Evolutionary conservation across 768 basidiomycete species (phyloP), one percentile per base, ranked within the genome.

Genomic region (Xanthoconium purpureum): DNA sequence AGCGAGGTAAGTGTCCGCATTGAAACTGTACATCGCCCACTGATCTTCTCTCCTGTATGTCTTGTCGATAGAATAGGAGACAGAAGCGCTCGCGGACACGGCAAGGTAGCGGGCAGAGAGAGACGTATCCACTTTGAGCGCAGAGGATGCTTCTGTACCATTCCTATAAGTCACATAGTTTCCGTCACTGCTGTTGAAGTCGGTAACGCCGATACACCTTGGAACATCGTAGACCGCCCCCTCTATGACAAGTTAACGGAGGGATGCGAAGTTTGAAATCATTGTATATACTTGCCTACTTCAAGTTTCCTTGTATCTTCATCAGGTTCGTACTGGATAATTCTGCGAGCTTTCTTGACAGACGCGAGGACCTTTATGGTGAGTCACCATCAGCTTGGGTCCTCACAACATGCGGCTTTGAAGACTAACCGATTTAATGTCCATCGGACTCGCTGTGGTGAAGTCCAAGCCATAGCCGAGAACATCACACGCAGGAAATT

Each of bases 21-120:
- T 62, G 50, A 60, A 62, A 14, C 60, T 56, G 51, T 62, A 62
- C 54, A 62, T 48, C n/a, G 61, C 61, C 36, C 39, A 61, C 43
- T 62, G 61, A 15, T 52, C 48, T 39, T 62, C 55, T 30, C 60
- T 47, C 35, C 46, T 52, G 47, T 49, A 50, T 3, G 58, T 49
- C 47, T 61, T 61, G 15, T 54, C 46, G 37, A 55, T 47, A n/a
- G 59, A 42, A 39, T 60, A 59, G 15, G 59, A 59, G 13, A 20
- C n/a, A 35, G 61, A 62, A 18, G 55, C n/a, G 29, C 55, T 52
- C 13, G 55, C 61, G 7, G 61, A 54, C 18, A 57, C 56, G 6
- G 52, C 52, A 15, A 57, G 52, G 20, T 57, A 57, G 42, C 56
- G 56, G 11, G 52, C 42, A 12, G 54, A 55, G 33, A 55, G 47